Evolutionary conservation across 306 rosid species (phyloP).

Genomic region (Trichosanthes cucumerina): DNA sequence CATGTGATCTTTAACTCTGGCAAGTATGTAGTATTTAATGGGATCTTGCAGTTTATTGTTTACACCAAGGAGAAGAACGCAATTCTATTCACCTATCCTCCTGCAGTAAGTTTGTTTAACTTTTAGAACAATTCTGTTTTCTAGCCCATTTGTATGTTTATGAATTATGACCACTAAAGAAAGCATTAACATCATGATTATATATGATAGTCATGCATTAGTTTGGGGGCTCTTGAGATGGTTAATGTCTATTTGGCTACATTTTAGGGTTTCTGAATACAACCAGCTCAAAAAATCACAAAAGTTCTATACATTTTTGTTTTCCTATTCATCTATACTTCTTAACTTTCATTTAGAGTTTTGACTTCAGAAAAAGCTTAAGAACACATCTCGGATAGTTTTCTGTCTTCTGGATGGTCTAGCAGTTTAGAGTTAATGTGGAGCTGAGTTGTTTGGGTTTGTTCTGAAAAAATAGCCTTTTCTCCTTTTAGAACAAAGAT

Average conservation of each 20-base stretch:
- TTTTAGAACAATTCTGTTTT: neutral
- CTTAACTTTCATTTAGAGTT: neutral
- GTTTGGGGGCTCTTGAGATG: neutral
- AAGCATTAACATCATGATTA: neutral
- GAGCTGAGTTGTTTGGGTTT: neutral
- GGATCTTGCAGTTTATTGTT: constrained; percentile 68
- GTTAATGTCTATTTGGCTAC: neutral
- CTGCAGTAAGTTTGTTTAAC: constrained; percentile 36
- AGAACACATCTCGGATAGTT: too few relatives aligned
- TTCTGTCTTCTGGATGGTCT: neutral
- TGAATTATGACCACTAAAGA: neutral
- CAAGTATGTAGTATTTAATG: constrained; percentile 74
- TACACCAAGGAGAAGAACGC: constrained; percentile 87
- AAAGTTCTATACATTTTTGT: neutral
- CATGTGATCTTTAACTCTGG: constrained; percentile 58
- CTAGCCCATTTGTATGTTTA: neutral
- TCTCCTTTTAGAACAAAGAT: neutral
- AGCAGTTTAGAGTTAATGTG: neutral
- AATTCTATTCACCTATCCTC: constrained; percentile 82
- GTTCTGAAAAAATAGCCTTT: neutral
- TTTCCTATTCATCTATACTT: neutral
- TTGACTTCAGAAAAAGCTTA: neutral
- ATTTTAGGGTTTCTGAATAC: neutral
- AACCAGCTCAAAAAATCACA: neutral
- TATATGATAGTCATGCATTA: neutral